Conservation (phyloP, 768 basidiomycete genomes). For the Calocybe indica region DNA sequence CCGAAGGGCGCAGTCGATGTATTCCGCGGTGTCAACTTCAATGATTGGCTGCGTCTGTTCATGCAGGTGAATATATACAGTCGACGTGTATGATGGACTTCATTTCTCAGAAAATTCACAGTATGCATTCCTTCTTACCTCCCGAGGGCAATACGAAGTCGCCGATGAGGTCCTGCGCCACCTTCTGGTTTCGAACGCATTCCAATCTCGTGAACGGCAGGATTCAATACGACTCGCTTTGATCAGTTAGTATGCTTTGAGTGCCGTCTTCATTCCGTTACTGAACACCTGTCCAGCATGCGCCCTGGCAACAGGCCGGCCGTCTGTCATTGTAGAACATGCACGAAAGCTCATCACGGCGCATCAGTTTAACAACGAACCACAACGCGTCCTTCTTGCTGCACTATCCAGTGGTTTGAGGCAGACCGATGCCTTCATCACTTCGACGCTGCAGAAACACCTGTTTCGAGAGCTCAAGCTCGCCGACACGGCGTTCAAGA, state of each 20-base stretch:
- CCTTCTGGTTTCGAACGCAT: conserved; percentile 68
- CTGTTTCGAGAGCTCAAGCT: conserved; percentile 74
- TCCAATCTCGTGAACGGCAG: conserved; percentile 53
- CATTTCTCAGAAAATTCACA: conserved; percentile 20
- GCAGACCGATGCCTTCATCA: conserved; percentile 72
- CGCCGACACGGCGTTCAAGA: conserved; percentile 58
- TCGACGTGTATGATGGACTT: background rate
- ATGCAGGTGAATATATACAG: conserved; percentile 60
- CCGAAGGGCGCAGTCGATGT: conserved; percentile 45
- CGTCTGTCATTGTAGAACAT: conserved; percentile 62
- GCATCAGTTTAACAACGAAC: conserved; percentile 86
- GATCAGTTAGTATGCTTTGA: conserved; percentile 47
- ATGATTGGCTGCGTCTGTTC: conserved; percentile 80
- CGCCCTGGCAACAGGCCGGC: conserved; percentile 53
- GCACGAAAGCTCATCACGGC: conserved; percentile 66
- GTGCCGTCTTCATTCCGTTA: background rate
- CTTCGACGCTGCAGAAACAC: conserved; percentile 77
- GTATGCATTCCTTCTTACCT: conserved; percentile 73
- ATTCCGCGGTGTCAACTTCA: conserved; percentile 79
- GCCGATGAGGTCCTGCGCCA: conserved; percentile 78
- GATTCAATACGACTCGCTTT: conserved; percentile 72
- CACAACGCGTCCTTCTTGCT: conserved; percentile 70
- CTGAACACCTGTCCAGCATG: conserved; percentile 48
- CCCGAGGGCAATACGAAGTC: conserved; percentile 52
- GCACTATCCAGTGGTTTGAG: conserved; percentile 66